Conservation (phyloP, 2,329 filamentous ascomycete species). For the Aureobasidium leucospermi region DNA sequence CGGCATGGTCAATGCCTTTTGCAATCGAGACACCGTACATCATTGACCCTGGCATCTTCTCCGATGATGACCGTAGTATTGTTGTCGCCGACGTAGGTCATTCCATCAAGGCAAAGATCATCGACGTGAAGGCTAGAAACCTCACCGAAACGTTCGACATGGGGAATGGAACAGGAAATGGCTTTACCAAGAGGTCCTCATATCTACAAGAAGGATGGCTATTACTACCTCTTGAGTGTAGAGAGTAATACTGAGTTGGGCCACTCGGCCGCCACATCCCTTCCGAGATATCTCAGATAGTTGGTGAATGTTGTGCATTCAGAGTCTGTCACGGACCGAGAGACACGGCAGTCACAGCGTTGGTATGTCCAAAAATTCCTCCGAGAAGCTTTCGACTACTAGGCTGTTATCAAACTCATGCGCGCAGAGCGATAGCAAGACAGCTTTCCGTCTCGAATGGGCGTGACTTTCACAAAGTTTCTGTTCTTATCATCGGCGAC, state of each 20-base stretch:
- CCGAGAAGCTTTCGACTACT: too few relatives aligned
- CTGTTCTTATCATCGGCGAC: too few relatives aligned
- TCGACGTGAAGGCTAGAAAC: constrained; percentile 28
- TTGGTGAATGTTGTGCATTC: too few relatives aligned
- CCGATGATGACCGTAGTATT: constrained; percentile 20
- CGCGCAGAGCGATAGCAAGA: too few relatives aligned
- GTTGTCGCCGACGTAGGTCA: not conserved
- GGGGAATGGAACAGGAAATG: constrained; percentile 31
- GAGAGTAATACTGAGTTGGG: constrained; percentile 34
- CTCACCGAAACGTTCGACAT: constrained; percentile 21
- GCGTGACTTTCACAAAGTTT: too few relatives aligned
- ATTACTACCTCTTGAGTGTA: constrained; percentile 31
- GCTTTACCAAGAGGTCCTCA: constrained; percentile 31
- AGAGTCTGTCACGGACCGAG: too few relatives aligned
- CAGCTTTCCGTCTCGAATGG: too few relatives aligned
- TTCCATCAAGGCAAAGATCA: constrained; percentile 15
- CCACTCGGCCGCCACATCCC: constrained; percentile 32
- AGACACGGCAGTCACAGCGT: too few relatives aligned
- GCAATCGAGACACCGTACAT: constrained; percentile 33
- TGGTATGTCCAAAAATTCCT: too few relatives aligned
- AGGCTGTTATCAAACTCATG: too few relatives aligned
- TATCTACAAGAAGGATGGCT: constrained; percentile 31
- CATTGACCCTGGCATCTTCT: constrained; percentile 44
- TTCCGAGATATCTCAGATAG: constrained; percentile 27
- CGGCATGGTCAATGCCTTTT: constrained; percentile 42